A percentile compares a stretch with the other conserved stretches of the same genome.
Conservation (phyloP, 2,329 filamentous ascomycete species). For the Aureobasidium sp. region DNA sequence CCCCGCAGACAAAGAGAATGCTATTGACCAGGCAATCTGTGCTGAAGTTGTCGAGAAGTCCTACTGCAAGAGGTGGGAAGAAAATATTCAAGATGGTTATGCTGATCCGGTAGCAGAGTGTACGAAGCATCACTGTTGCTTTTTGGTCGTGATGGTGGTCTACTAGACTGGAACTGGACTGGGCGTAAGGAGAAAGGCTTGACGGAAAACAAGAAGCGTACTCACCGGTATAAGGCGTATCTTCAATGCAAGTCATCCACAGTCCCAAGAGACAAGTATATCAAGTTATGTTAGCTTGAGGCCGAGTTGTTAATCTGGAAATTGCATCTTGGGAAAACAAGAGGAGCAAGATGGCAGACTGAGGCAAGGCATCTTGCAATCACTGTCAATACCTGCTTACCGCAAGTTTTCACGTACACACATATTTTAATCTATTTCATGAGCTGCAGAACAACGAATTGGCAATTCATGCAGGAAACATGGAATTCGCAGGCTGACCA, state of each 20-base stretch:
- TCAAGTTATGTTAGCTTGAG: not conserved
- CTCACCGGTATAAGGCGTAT: not conserved
- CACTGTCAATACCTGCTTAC: not conserved
- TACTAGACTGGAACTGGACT: not conserved
- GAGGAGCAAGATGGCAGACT: not conserved
- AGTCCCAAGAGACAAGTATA: not conserved
- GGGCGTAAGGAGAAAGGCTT: not conserved
- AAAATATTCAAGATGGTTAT: slow-evolving; percentile 34
- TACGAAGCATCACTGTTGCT: not conserved
- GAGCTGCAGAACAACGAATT: not conserved
- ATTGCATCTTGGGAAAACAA: not conserved
- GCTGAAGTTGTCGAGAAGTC: slow-evolving; percentile 31
- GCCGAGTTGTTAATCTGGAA: not conserved
- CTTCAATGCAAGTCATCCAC: not conserved
- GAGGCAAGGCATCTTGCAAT: not conserved
- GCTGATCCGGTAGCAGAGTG: slow-evolving; percentile 23
- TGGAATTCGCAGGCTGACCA: not conserved
- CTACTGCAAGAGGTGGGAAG: slow-evolving; percentile 34
- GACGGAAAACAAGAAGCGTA: not conserved
- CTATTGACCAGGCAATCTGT: slow-evolving; percentile 33
- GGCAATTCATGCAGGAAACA: not conserved
- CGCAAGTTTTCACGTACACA: not conserved
- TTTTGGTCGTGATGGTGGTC: not conserved
- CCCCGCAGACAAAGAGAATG: slow-evolving; percentile 34
- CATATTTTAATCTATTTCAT: slow-evolving; percentile 2